Evolutionary conservation across 2,329 filamentous ascomycete species (phyloP).

Genomic region (Pestalotiopsis sp.): DNA sequence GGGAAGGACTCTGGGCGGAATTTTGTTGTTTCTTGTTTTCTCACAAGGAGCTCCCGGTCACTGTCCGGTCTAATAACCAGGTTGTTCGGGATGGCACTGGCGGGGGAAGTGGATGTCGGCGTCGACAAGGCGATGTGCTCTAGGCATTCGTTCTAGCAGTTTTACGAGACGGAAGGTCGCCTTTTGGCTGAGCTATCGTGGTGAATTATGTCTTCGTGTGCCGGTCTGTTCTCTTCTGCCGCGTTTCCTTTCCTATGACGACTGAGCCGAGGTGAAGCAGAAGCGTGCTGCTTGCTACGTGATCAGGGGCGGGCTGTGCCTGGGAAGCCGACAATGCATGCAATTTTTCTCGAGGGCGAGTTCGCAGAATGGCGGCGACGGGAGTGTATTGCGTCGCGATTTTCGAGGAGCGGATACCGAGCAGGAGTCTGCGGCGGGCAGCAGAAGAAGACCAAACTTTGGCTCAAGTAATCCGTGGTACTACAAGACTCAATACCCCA

Average conservation of each 20-base stretch:
- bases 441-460: background rate
- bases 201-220: background rate
- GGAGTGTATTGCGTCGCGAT: background rate
- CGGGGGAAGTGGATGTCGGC: background rate
- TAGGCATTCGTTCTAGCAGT: background rate
- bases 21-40: background rate
- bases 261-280: background rate
- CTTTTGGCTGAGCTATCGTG: background rate
- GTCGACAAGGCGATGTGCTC: background rate
- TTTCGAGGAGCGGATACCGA: background rate
- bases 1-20: background rate
- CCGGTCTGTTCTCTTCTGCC: background rate
- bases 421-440: background rate
- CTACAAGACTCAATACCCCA: background rate
- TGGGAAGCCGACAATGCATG: background rate
- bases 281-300: background rate
- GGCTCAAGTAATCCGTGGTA: background rate
- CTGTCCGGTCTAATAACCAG: slow-evolving; percentile 28
- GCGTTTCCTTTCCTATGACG: background rate
- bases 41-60: background rate
- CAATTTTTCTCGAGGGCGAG: background rate
- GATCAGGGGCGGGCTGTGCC: background rate
- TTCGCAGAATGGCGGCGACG: background rate
- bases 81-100: slow-evolving; percentile 10
- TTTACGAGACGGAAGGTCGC: background rate